These are phyloP conservation scores for Vigna reflexopilosa DNA, from an alignment of 306 rosid genomes.

Conservation along the genomic window DNA sequence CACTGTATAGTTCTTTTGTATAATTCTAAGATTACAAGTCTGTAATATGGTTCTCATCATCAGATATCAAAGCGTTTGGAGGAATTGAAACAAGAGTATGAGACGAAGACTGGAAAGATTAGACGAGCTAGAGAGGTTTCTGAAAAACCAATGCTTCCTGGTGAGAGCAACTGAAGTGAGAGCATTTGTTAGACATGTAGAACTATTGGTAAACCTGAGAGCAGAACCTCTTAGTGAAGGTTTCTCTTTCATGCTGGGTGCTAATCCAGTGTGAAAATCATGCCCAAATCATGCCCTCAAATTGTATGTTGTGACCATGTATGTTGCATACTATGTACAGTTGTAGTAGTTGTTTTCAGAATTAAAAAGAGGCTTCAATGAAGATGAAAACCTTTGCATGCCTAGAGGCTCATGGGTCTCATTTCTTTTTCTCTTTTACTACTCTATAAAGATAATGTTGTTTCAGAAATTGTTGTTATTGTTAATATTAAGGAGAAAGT, in stretches of 20 bases:
- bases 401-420: neutral
- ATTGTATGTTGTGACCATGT: constrained; percentile 10
- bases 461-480: constrained; percentile 8
- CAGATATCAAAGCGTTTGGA: constrained; percentile 84
- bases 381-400: constrained; percentile 20
- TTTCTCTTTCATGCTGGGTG: neutral
- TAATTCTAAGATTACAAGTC: neutral
- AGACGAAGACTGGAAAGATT: constrained; percentile 66
- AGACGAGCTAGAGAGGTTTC: constrained; percentile 41
- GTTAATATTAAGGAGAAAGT: neutral
- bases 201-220: constrained; percentile 11
- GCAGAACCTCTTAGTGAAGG: neutral
- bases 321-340: constrained; percentile 25
- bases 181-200: constrained; percentile 7
- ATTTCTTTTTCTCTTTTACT: neutral
- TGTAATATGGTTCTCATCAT: constrained; percentile 32
- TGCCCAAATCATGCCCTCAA: constrained; percentile 19
- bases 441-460: neutral
- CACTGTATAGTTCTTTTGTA: neutral
- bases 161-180: constrained; percentile 35
- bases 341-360: constrained; percentile 19
- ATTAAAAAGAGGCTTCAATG: constrained; percentile 12
- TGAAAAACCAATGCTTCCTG: constrained; percentile 46
- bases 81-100: constrained; percentile 72
- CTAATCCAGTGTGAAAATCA: constrained; percentile 22